Base-by-base conservation (phyloP, 1,284 basidiomycete species). In the Pseudozyma flocculosa region DNA sequence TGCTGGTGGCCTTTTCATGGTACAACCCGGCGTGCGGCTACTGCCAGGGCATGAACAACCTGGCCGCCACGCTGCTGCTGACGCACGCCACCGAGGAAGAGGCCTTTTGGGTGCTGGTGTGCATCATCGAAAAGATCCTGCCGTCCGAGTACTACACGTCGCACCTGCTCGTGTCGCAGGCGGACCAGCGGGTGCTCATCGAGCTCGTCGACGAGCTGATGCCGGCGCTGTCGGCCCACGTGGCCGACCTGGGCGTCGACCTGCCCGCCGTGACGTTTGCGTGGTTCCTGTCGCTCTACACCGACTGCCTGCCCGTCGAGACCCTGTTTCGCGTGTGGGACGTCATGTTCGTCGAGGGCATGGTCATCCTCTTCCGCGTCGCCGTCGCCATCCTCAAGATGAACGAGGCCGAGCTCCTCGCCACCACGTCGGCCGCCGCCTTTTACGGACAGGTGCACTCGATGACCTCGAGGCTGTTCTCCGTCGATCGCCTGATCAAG, bases 211-310 rank as follows among this genome's bases (percentile, higher is more conserved):
- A 85, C 36, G 87, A 90, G 56, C 80, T 84, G 45, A 81, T 88
- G 19, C 94, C 94, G 0, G 86, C 85, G 73, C 79, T 96, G 1
- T 83, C 87, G 46, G 75, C 80, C 0, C 92, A 97, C 72, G 82
- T 98, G 21, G 83, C 82, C 3, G 83, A 86, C 17, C 84, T 96
- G 0, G 89, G 87, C 2, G 87, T 97, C 2, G 93, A 98, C 75
- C 83, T 98, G 4, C 87, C 88, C 1, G 92, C 92, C 0, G 90
- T 97, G 52, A 96, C 91, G 54, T 97, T 97, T 80, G 93, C 92
- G 2, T 98, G 94, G 94, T 96, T 97, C 81, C 81, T 98, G 36
- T 93, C 90, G 5, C 81, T 98, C 18, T 98, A 96, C 75, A 96
- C 94, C 0, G 92, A 96, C 72, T 95, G 92, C 78, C 81, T 97